Percentiles rank a stretch among this genome's conserved stretches.
phyloP scores from a whole-genome alignment of 2,329 filamentous ascomycete species.

The Monosporascus sp. region DNA sequence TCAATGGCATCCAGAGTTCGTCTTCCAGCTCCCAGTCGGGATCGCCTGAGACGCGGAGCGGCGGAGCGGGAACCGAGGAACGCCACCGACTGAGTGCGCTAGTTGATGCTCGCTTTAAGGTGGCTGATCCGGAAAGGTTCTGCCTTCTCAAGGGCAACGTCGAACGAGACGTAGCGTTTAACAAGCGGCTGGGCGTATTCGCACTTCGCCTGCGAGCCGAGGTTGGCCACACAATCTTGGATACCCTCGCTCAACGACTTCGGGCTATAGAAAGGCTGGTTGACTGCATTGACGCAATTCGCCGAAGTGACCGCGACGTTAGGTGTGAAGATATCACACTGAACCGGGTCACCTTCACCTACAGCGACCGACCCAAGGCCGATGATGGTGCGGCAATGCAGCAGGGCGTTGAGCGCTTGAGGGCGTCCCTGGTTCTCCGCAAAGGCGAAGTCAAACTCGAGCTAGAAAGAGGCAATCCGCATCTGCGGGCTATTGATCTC shows the following conservation, averaged over 20 bases:
- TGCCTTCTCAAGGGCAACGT: conserved; percentile 48
- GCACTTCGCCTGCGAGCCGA: conserved; percentile 53
- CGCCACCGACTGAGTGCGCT: conserved; percentile 32
- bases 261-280: conserved; percentile 66
- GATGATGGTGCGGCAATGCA: conserved; percentile 10
- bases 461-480: conserved; percentile 60
- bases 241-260: conserved; percentile 54
- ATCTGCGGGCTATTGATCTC: conserved; percentile 57
- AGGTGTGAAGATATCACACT: conserved; percentile 56
- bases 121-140: conserved; percentile 50
- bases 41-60: not conserved
- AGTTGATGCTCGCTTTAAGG: conserved; percentile 50
- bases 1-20: conserved; percentile 38
- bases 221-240: conserved; percentile 55
- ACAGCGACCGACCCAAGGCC: conserved; percentile 37
- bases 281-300: conserved; percentile 62
- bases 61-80: conserved; percentile 1
- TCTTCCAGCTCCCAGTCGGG: not conserved
- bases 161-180: conserved; percentile 59
- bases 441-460: conserved; percentile 49
- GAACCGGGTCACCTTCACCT: conserved; percentile 62
- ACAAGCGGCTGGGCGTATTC: conserved; percentile 55
- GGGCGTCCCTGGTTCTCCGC: conserved; percentile 54
- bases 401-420: conserved; percentile 34
- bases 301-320: conserved; percentile 49